These are phyloP conservation scores for Leccinum subgranulosum DNA, from an alignment of 768 basidiomycete species.

Conservation along the genomic window DNA sequence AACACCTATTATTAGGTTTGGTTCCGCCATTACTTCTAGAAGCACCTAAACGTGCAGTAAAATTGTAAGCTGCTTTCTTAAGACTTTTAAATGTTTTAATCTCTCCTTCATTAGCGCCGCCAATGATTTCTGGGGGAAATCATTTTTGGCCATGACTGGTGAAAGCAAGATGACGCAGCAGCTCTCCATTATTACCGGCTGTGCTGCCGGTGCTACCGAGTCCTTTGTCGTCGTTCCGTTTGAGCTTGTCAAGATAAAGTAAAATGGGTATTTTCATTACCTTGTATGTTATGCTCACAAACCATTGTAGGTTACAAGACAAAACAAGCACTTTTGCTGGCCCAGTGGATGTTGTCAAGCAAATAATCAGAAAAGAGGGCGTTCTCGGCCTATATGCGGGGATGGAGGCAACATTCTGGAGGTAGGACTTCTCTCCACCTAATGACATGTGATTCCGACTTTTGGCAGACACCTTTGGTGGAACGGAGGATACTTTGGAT, in stretches of 20 bases:
- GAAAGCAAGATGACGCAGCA: constrained; percentile 83
- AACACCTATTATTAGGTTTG: constrained; percentile 50
- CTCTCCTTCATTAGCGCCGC: constrained; percentile 50
- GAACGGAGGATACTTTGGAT: constrained; percentile 96
- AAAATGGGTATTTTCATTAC: constrained; percentile 21
- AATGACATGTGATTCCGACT: neutral
- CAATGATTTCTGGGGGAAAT: constrained; percentile 96
- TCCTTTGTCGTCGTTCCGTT: constrained; percentile 95
- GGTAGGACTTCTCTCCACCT: constrained; percentile 41
- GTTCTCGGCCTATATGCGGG: constrained; percentile 85
- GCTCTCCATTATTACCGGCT: constrained; percentile 88
- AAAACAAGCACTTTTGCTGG: constrained; percentile 88
- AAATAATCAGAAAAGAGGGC: constrained; percentile 75
- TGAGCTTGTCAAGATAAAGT: constrained; percentile 90
- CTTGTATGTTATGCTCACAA: neutral
- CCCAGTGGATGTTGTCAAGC: constrained; percentile 86
- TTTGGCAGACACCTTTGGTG: constrained; percentile 70
- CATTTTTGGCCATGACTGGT: constrained; percentile 58
- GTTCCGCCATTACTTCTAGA: constrained; percentile 95
- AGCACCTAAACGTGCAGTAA: constrained; percentile 97
- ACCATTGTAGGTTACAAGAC: constrained; percentile 70
- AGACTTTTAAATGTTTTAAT: neutral
- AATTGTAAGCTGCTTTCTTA: constrained; percentile 59
- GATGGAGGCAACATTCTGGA: constrained; percentile 98
- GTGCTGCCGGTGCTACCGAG: constrained; percentile 93